These are phyloP conservation scores for Diaporthe sp. DNA, from an alignment of 2,329 filamentous ascomycete species.

Conservation along the genomic window DNA sequence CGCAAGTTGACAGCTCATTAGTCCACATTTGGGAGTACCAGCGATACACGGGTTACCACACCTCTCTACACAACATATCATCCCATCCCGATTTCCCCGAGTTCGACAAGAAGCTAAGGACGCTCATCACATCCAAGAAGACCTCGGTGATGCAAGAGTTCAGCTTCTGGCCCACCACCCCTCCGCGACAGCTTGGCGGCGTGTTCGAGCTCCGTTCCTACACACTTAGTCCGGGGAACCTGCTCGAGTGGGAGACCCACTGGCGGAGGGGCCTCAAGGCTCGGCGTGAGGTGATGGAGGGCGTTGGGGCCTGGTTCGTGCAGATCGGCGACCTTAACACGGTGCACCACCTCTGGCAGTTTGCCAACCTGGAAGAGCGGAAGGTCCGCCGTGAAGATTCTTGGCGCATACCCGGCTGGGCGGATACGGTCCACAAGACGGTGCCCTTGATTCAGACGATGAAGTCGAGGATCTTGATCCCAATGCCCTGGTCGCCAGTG, in stretches of 20 bases:
- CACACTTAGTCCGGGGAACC: slow-evolving; percentile 92
- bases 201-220: slow-evolving; percentile 97
- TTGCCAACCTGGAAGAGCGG: slow-evolving; percentile 94
- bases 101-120: slow-evolving; percentile 87
- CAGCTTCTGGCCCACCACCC: slow-evolving; percentile 97
- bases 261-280: slow-evolving; percentile 94
- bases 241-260: slow-evolving; percentile 98
- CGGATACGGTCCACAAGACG: slow-evolving; percentile 97
- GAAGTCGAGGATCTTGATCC: slow-evolving; percentile 93
- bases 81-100: slow-evolving; percentile 83
- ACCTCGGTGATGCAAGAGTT: slow-evolving; percentile 99
- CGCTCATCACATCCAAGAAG: slow-evolving; percentile 85
- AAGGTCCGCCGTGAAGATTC: slow-evolving; percentile 92
- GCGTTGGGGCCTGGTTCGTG: slow-evolving; percentile 97
- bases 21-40: slow-evolving; percentile 99
- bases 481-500: slow-evolving; percentile 97
- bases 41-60: slow-evolving; percentile 94
- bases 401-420: slow-evolving; percentile 96
- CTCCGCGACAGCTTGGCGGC: slow-evolving; percentile 89
- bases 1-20: slow-evolving; percentile 48
- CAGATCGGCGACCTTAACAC: slow-evolving; percentile 98
- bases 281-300: slow-evolving; percentile 96
- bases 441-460: slow-evolving; percentile 96
- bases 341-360: slow-evolving; percentile 98
- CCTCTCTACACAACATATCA: slow-evolving; percentile 86